Conservation (phyloP, 441 rosid genomes). For the Pelargonium exstipulatum region DNA sequence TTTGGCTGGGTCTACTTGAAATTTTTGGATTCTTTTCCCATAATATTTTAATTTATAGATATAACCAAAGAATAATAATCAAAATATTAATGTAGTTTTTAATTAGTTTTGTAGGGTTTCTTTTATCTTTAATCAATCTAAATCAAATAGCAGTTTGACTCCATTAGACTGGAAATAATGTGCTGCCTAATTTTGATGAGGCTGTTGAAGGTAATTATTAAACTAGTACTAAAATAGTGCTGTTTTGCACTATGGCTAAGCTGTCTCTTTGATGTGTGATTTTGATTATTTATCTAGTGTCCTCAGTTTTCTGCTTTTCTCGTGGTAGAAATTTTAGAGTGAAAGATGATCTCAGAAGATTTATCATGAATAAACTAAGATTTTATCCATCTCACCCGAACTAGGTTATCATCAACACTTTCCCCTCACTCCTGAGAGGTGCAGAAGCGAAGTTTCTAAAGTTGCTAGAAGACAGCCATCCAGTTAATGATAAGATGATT, state of each 20-base stretch:
- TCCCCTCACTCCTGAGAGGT: conserved; percentile 76
- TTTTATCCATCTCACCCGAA: conserved; percentile 13
- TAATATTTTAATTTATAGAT: background rate
- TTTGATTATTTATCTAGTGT: background rate
- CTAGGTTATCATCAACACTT: conserved; percentile 59
- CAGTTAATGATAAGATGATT: conserved; percentile 41
- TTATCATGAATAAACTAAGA: background rate
- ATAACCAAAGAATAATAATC: too few species aligned
- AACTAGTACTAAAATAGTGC: too few species aligned
- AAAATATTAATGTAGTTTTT: too few species aligned
- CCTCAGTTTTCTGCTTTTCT: background rate
- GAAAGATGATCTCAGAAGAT: background rate
- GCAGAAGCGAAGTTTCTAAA: conserved; percentile 49
- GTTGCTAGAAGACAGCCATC: conserved; percentile 48
- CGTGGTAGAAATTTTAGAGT: background rate
- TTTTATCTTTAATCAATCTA: background rate
- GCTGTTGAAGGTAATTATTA: background rate
- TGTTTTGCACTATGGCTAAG: background rate
- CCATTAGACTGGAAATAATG: background rate
- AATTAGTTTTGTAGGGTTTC: background rate
- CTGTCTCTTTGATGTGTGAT: background rate
- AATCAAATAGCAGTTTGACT: background rate
- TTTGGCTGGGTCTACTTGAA: conserved; percentile 2
- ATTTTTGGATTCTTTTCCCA: background rate
- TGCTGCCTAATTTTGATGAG: background rate